phyloP scores from a whole-genome alignment of 2,329 filamentous ascomycete species.

The Stagonosporopsis chrysanthemi region DNA sequence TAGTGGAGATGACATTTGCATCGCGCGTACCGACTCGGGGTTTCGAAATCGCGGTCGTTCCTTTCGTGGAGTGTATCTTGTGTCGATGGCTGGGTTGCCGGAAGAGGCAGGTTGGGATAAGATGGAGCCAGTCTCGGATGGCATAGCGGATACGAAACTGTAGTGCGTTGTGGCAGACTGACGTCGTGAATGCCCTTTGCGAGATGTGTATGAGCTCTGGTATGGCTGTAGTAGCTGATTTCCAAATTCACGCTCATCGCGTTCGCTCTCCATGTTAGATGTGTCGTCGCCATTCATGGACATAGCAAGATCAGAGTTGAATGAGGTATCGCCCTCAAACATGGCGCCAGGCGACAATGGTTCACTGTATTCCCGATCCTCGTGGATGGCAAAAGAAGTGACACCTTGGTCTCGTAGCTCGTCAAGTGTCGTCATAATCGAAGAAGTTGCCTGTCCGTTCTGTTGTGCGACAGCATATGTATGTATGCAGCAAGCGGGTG shows the following conservation, averaged over 20 bases:
- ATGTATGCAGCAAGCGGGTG: slow-evolving; percentile 8
- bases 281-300: slow-evolving; percentile 39
- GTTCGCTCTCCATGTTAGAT: slow-evolving; percentile 41
- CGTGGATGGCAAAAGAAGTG: slow-evolving; percentile 45
- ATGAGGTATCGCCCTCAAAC: slow-evolving; percentile 45
- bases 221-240: slow-evolving; percentile 39
- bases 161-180: slow-evolving; percentile 41
- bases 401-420: slow-evolving; percentile 41
- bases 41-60: slow-evolving; percentile 72
- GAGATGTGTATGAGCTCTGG: slow-evolving; percentile 44
- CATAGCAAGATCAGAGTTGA: slow-evolving; percentile 42
- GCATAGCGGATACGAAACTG: slow-evolving; percentile 48
- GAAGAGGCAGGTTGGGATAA: slow-evolving; percentile 41
- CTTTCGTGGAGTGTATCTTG: slow-evolving; percentile 64
- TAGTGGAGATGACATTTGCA: slow-evolving; percentile 72
- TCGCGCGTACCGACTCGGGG: slow-evolving; percentile 71
- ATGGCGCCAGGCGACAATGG: slow-evolving; percentile 40
- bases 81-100: slow-evolving; percentile 35
- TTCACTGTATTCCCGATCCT: slow-evolving; percentile 43
- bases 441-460: slow-evolving; percentile 14
- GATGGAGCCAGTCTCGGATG: slow-evolving; percentile 48
- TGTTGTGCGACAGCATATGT: slow-evolving; percentile 23
- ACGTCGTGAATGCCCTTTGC: slow-evolving; percentile 33
- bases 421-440: slow-evolving; percentile 43
- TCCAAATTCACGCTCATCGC: slow-evolving; percentile 32